Conservation (phyloP, 1,284 basidiomycete species). For the Fomitopsis pinicola region DNA sequence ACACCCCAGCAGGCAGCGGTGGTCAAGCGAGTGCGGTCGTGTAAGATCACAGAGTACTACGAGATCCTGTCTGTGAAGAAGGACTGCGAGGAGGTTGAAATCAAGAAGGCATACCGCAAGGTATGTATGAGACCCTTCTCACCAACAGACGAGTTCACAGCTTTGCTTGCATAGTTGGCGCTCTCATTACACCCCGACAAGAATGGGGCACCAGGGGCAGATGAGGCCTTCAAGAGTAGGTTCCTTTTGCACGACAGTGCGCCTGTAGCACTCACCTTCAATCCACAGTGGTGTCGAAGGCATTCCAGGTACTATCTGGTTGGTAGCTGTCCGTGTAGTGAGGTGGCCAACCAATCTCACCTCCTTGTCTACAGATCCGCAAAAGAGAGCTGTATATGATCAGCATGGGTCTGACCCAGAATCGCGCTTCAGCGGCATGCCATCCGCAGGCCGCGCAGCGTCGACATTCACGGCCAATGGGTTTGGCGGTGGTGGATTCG, state of each 20-base stretch:
- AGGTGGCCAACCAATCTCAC: neutral
- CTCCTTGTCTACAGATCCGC: conserved; percentile 49
- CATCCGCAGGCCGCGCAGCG: conserved; percentile 44
- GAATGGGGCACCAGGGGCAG: conserved; percentile 95
- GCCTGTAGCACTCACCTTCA: conserved; percentile 4
- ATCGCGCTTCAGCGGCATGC: conserved; percentile 67
- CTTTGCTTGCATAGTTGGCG: conserved; percentile 59
- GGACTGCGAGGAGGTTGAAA: conserved; percentile 84
- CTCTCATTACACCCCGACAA: conserved; percentile 96
- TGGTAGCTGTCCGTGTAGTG: conserved; percentile 9
- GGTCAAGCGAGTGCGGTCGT: conserved; percentile 84
- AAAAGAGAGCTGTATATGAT: conserved; percentile 91
- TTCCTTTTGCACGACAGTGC: conserved; percentile 13
- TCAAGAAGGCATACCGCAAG: conserved; percentile 98
- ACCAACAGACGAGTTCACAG: conserved; percentile 1
- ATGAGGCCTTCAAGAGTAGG: conserved; percentile 98
- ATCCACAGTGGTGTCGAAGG: conserved; percentile 90
- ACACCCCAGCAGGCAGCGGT: conserved; percentile 83
- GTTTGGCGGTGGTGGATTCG: conserved; percentile 57
- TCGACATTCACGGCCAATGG: conserved; percentile 47
- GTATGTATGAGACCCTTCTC: conserved; percentile 37
- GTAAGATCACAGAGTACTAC: conserved; percentile 91
- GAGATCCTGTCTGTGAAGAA: conserved; percentile 85
- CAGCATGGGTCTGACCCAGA: conserved; percentile 85
- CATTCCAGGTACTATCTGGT: conserved; percentile 92